phyloP scores from a whole-genome alignment of 139 green algal species.

The Axilococcus clingmanii region DNA sequence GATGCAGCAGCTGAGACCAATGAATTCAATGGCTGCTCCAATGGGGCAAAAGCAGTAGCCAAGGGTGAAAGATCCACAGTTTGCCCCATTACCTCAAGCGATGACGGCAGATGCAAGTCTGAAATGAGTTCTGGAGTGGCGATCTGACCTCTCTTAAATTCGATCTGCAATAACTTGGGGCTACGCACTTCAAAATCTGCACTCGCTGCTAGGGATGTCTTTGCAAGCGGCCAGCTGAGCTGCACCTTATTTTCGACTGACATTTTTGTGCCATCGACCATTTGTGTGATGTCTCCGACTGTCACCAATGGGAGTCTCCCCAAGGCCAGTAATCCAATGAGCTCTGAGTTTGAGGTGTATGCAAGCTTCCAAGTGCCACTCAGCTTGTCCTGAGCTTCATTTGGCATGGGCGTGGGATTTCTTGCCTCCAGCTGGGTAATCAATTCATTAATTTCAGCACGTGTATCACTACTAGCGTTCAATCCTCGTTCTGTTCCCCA shows the following conservation, averaged over 20 bases:
- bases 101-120: constrained; percentile 56
- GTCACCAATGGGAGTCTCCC: constrained; percentile 65
- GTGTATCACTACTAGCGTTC: constrained; percentile 46
- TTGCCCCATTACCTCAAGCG: constrained; percentile 63
- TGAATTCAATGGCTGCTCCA: constrained; percentile 15
- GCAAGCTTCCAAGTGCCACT: constrained; percentile 70
- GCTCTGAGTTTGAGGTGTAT: constrained; percentile 83
- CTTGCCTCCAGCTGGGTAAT: constrained; percentile 84
- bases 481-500: constrained; percentile 78
- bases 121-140: constrained; percentile 56
- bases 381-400: constrained; percentile 41
- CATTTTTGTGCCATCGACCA: constrained; percentile 42
- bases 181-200: constrained; percentile 71
- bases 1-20: constrained; percentile 24
- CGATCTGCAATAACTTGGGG: constrained; percentile 76
- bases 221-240: constrained; percentile 45
- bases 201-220: constrained; percentile 45
- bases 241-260: constrained; percentile 70
- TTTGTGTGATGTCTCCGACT: constrained; percentile 80
- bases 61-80: constrained; percentile 49
- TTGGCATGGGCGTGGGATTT: constrained; percentile 68
- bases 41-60: constrained; percentile 28
- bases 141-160: constrained; percentile 51
- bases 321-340: constrained; percentile 69
- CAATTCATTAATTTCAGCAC: constrained; percentile 84